Conservation (phyloP, 306 rosid species). For the Cicer cuneatum region DNA sequence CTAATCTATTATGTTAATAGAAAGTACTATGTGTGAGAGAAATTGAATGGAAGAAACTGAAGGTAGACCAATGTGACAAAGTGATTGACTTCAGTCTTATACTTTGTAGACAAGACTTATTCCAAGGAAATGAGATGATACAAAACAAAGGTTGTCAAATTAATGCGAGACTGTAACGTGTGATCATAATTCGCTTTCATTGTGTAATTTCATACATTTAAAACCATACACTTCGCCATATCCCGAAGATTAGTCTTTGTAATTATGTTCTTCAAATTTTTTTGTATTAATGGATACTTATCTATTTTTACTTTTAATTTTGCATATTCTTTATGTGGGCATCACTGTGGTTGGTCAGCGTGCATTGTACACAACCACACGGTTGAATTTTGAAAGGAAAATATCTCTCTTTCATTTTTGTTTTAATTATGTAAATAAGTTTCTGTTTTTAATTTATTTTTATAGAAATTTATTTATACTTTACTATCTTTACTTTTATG, state of each 20-base stretch:
- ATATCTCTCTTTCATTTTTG: not conserved
- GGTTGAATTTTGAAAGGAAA: not conserved
- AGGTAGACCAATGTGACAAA: not conserved
- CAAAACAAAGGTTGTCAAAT: slow-evolving; percentile 11
- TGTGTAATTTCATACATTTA: not conserved
- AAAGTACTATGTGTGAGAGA: not conserved
- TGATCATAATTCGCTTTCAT: not conserved
- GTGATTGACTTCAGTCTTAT: not conserved
- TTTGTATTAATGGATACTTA: not conserved
- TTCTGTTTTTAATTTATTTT: not conserved
- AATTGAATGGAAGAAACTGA: slow-evolving; percentile 5
- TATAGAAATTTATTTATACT: too few relatives aligned
- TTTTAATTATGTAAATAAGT: not conserved
- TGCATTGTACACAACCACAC: not conserved
- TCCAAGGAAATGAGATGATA: not conserved
- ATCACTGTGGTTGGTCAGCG: not conserved
- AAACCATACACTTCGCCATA: slow-evolving; percentile 33
- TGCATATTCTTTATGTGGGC: not conserved
- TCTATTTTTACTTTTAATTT: not conserved
- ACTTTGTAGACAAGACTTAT: not conserved
- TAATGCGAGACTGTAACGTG: slow-evolving; percentile 25
- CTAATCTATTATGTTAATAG: not conserved
- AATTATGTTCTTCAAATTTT: not conserved
- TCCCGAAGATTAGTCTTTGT: not conserved
- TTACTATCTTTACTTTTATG: too few relatives aligned